phyloP scores from a whole-genome alignment of 1,284 basidiomycete species.

The Kalmanozyma brasiliensis region DNA sequence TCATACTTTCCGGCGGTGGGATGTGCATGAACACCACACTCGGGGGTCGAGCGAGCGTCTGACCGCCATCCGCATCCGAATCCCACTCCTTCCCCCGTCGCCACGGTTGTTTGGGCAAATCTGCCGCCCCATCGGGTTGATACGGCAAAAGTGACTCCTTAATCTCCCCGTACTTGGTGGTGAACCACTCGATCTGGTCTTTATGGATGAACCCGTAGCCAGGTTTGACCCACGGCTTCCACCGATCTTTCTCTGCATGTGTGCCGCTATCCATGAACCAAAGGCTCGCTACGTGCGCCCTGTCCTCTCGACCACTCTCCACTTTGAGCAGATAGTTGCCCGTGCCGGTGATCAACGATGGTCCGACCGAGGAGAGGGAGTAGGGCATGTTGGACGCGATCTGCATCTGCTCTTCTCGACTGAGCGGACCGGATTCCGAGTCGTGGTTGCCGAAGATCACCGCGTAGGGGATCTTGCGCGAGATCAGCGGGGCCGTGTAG shows the following conservation, averaged over 20 bases:
- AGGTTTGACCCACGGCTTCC: slow-evolving; percentile 46
- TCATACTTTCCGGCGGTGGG: slow-evolving; percentile 64
- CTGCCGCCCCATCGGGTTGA: slow-evolving; percentile 41
- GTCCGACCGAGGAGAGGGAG: slow-evolving; percentile 81
- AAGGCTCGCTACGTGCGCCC: slow-evolving; percentile 83
- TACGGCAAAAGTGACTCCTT: slow-evolving; percentile 47
- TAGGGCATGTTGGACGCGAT: slow-evolving; percentile 82
- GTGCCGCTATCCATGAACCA: slow-evolving; percentile 93
- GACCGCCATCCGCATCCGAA: slow-evolving; percentile 21
- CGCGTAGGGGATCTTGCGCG: slow-evolving; percentile 84
- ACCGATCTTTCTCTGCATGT: slow-evolving; percentile 27
- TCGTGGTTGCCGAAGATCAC: slow-evolving; percentile 87
- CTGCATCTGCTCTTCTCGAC: slow-evolving; percentile 72
- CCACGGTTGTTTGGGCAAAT: slow-evolving; percentile 30
- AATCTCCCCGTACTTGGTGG: slow-evolving; percentile 18
- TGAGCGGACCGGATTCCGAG: slow-evolving; percentile 51
- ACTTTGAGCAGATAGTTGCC: slow-evolving; percentile 31
- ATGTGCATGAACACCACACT: slow-evolving; percentile 65
- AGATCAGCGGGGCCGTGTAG: slow-evolving; percentile 80
- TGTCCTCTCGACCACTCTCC: slow-evolving; percentile 60
- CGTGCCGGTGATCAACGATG: slow-evolving; percentile 75
- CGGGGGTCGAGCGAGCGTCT: slow-evolving; percentile 41
- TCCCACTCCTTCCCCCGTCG: slow-evolving; percentile 23
- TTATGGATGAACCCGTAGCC: slow-evolving; percentile 57
- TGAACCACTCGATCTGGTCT: slow-evolving; percentile 63